These are phyloP conservation scores for Groenewaldozyma tartarivorans DNA, from an alignment of 805 yeast species.

Conservation along the genomic window DNA sequence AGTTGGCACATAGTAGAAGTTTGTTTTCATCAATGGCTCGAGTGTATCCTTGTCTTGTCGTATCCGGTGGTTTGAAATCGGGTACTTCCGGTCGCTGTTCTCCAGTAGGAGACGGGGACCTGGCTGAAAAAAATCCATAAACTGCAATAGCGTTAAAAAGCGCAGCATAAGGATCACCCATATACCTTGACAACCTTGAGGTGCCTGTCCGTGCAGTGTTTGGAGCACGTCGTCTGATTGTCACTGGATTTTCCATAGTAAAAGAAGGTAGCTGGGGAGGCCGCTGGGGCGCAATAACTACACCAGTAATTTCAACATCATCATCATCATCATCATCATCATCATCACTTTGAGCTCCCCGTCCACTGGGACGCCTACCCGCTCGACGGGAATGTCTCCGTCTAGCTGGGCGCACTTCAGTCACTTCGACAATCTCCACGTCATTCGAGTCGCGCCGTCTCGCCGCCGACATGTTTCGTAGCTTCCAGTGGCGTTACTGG, in stretches of 20 bases:
- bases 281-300: not conserved
- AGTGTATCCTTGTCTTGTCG: slow-evolving; percentile 13
- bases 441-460: too few species aligned
- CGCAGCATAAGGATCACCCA: too few species aligned
- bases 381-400: too few species aligned
- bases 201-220: slow-evolving; percentile 3
- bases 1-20: slow-evolving; percentile 49
- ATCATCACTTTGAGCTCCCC: not conserved
- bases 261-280: not conserved
- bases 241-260: slow-evolving; percentile 3
- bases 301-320: slow-evolving; percentile 3
- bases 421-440: too few species aligned
- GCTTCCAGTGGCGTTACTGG: too few species aligned
- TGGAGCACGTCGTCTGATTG: slow-evolving; percentile 4
- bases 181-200: too few species aligned
- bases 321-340: slow-evolving; percentile 1
- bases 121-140: too few species aligned
- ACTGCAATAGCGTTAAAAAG: too few species aligned
- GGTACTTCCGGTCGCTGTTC: slow-evolving; percentile 7
- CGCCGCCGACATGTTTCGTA: too few species aligned
- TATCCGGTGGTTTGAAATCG: not conserved
- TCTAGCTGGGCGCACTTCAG: too few species aligned
- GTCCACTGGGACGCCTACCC: not conserved
- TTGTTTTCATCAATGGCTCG: slow-evolving; percentile 28
- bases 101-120: too few species aligned